Base-by-base conservation (phyloP, 305 asterid species). In the Ilex paraguariensis region DNA sequence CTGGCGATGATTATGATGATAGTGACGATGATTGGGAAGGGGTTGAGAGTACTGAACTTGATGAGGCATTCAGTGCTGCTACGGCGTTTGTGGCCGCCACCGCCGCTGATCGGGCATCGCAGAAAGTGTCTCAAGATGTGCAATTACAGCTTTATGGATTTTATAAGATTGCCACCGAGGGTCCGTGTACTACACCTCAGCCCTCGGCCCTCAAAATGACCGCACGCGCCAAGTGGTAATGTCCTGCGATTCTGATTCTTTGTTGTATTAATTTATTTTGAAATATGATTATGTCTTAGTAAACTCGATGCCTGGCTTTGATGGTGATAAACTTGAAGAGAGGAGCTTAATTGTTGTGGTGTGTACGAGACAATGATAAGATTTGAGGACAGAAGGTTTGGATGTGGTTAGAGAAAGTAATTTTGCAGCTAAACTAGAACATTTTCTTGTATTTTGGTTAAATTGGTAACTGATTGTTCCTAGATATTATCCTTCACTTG, bases 131-230 rank as follows among this genome's bases (percentile, higher is more conserved):
- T 3, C 91, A 72, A 59, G 96, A 91, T 15, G 75, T 91, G 72
- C 99, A 94, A 85, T 73, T 94, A 86, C 95, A 83, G 86, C 90
- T 94, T 14, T 94, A 94, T 54, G 96, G 86, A 12, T 64, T 83
- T 69, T 94, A 94, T 68, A 94, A 94, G 87, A 94, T 94, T 66
- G 99, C 99, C 10, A 94, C 96, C 2, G 98, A 94, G 80, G 99
- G 99, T 11, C 98, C 96, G 13, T 94, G 98, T 62, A 84, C 81
- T 31, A 68, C 91, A 56, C 91, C 99, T 0, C 95, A 88, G 77
- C 99, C 99, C 13, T 94, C 99, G 0, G 83, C 96, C 54, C 80
- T 94, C 54, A 94, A 94, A 77, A 87, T 88, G 87, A 84, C 97
- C 55, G 95, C 99, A 57, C 96, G 96, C 64, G 96, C 99, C 14